Conservation (phyloP, 2,329 filamentous ascomycete species). For the Alternaria triticina region DNA sequence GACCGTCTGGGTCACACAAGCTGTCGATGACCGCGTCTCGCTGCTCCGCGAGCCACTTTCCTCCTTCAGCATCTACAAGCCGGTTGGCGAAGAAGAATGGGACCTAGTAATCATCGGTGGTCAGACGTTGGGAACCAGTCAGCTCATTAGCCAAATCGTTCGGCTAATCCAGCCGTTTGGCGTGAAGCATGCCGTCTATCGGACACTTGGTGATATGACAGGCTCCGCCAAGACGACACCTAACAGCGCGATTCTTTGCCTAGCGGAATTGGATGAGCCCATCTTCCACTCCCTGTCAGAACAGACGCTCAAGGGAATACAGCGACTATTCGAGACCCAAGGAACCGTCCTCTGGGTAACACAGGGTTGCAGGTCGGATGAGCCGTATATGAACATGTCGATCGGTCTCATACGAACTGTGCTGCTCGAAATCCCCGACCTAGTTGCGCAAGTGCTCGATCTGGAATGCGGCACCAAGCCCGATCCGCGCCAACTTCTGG, state of each 20-base stretch:
- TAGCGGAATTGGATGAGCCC: conserved; percentile 7
- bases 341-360: neutral
- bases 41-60: conserved; percentile 3
- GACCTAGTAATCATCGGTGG: neutral
- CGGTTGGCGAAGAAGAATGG: neutral
- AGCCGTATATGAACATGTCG: neutral
- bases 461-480: neutral
- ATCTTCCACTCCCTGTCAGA: neutral
- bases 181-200: neutral
- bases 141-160: neutral
- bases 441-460: neutral
- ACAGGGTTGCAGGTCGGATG: neutral
- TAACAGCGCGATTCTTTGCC: conserved; percentile 5
- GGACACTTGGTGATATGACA: neutral
- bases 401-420: neutral
- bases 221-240: neutral
- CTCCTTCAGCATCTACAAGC: neutral
- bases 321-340: neutral
- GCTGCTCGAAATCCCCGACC: neutral
- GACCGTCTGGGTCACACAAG: neutral
- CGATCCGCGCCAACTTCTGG: neutral
- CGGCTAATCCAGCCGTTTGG: neutral
- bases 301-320: neutral
- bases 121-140: neutral
- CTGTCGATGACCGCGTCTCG: conserved; percentile 1